A percentile compares a stretch with the other conserved stretches of the same genome.
Evolutionary conservation across 1,284 basidiomycete genomes (phyloP).

Genomic region (Irpex sp.): DNA sequence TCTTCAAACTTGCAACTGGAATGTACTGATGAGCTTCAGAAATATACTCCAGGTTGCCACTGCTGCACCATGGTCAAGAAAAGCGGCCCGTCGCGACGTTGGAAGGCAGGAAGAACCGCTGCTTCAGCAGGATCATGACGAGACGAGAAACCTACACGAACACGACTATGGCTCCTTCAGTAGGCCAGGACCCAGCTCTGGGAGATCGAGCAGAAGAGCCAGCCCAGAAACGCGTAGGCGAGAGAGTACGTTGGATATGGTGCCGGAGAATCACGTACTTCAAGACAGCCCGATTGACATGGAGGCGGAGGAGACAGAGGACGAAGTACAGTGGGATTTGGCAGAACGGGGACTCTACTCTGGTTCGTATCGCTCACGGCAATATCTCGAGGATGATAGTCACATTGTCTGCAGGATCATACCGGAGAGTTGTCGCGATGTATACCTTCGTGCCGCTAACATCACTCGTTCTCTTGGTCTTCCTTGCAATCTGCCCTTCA

Average conservation of each 20-base stretch:
- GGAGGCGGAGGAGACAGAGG: constrained; percentile 26
- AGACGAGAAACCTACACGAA: neutral
- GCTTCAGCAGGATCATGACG: neutral
- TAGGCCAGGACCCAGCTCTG: constrained; percentile 5
- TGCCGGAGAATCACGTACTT: constrained; percentile 35
- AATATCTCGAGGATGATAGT: neutral
- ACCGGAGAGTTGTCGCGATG: constrained; percentile 41
- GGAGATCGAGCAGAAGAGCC: constrained; percentile 15
- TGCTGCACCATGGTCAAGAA: neutral
- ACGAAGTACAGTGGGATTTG: constrained; percentile 43
- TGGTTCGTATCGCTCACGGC: constrained; percentile 32
- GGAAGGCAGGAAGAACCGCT: neutral
- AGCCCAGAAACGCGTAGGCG: constrained; percentile 36
- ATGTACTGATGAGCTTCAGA: neutral
- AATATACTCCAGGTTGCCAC: neutral
- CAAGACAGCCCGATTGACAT: neutral
- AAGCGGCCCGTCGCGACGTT: neutral
- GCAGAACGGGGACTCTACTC: constrained; percentile 54
- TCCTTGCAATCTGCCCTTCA: constrained; percentile 44
- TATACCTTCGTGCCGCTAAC: constrained; percentile 56
- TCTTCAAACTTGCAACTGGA: neutral
- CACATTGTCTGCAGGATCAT: constrained; percentile 45
- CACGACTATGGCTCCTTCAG: constrained; percentile 4
- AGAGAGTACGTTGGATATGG: constrained; percentile 30
- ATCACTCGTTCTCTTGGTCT: constrained; percentile 39